Evolutionary conservation across 495 filamentous ascomycete genomes (phyloP), one percentile per base, ranked within the genome.

Genomic region (Monascus purpureus): DNA sequence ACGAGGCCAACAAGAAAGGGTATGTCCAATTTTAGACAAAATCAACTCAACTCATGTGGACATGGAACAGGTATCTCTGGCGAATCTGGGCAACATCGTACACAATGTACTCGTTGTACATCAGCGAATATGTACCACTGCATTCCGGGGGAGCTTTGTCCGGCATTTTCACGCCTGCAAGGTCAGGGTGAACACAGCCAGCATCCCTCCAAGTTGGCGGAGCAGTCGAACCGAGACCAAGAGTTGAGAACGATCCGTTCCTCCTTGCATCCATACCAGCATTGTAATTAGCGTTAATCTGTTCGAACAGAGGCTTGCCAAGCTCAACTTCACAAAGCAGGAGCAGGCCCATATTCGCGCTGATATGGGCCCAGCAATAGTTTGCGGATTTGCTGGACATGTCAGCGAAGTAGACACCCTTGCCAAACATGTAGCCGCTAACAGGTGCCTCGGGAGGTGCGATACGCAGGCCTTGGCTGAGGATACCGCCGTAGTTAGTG

Each of bases 401-500:
- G 45, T 94, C 86, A 8, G 86, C 84, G 1, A 93, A 63, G 47
- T 94, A 93, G 26, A 93, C 74, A n/a, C 85, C 86, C 37, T 90
- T 87, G 40, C 79, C 84, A 40, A 90, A 92, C 63, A 73, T 75
- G 53, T 87, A 85, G 1, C 83, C 83, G 29, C 62, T 71, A 2
- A 75, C 74, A 1, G 81, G 84, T 0, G 81, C 82, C 49, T 87
- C 80, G 0, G 82, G 82, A 0, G 85, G 83, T 0, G 85, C 84
- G 34, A 93, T 92, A 7, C 82, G 80, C 6, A 93, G 63, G 23
- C 85, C 85, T 48, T 90, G 81, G 35, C 71, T 77, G 15, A 93
- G 67, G 29, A 93, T 90, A 37, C 82, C 81, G 41, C 73, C 76
- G 40, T 78, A 90, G 46, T 92, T 92, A 25, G 80, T 86, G 16